Percentiles rank a stretch among this genome's conserved stretches.
These are phyloP conservation scores for Trematosphaeria pertusa DNA, from an alignment of 2,329 filamentous ascomycete species.

Conservation along the genomic window DNA sequence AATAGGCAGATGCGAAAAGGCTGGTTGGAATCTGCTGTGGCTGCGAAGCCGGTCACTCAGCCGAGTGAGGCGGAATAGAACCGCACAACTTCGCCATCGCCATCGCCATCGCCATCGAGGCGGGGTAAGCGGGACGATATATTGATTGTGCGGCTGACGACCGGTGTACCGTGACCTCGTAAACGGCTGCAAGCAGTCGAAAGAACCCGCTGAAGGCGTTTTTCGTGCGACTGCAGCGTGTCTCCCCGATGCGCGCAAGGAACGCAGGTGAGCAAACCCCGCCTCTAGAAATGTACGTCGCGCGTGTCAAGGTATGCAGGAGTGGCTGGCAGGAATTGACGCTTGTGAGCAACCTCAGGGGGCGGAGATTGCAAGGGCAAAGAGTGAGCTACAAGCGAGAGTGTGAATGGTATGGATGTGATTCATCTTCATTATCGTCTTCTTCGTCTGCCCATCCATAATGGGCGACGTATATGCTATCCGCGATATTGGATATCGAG, in stretches of 20 bases:
- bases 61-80: slow-evolving; percentile 9
- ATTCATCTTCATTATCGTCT: slow-evolving; percentile 14
- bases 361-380: slow-evolving; percentile 13
- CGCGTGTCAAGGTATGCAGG: background rate
- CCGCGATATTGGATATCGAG: slow-evolving; percentile 11
- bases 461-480: slow-evolving; percentile 8
- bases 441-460: too few relatives aligned
- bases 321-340: slow-evolving; percentile 6
- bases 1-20: background rate
- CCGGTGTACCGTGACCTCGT: slow-evolving; percentile 7
- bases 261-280: slow-evolving; percentile 1
- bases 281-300: background rate
- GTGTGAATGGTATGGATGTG: slow-evolving; percentile 3
- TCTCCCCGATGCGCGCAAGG: slow-evolving; percentile 1
- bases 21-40: slow-evolving; percentile 3
- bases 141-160: slow-evolving; percentile 9
- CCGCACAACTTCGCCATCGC: background rate
- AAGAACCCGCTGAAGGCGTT: slow-evolving; percentile 1
- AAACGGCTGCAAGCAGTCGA: slow-evolving; percentile 5
- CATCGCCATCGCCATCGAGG: slow-evolving; percentile 1
- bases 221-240: slow-evolving; percentile 2
- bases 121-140: background rate
- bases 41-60: slow-evolving; percentile 8
- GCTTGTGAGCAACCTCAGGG: slow-evolving; percentile 4
- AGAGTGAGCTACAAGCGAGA: background rate